These are phyloP conservation scores for Xylariales sp. DNA, from an alignment of 2,329 filamentous ascomycete species.

Conservation along the genomic window DNA sequence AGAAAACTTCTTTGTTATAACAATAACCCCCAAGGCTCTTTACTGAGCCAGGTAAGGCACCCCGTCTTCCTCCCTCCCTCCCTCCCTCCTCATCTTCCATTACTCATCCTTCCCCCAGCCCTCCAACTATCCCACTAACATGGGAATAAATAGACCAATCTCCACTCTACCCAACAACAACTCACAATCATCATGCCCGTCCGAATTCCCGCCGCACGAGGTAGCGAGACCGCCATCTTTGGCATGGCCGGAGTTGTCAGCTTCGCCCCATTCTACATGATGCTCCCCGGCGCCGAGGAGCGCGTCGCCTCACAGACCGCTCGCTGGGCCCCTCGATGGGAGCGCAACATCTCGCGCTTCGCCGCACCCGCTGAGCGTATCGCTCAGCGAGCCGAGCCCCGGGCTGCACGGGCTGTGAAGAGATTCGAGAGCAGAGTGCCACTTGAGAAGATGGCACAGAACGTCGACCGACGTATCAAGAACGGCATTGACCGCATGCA, in stretches of 20 bases:
- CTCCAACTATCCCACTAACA: slow-evolving; percentile 30
- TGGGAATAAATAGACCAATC: slow-evolving; percentile 25
- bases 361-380: slow-evolving; percentile 59
- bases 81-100: too few species aligned
- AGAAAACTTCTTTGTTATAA: slow-evolving; percentile 30
- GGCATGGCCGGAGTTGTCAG: slow-evolving; percentile 64
- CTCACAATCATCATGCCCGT: slow-evolving; percentile 57
- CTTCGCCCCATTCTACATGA: slow-evolving; percentile 68
- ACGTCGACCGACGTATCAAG: slow-evolving; percentile 61
- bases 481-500: slow-evolving; percentile 55
- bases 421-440: slow-evolving; percentile 60
- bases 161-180: slow-evolving; percentile 34
- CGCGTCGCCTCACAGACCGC: slow-evolving; percentile 64
- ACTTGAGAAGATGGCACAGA: slow-evolving; percentile 62
- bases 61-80: background rate
- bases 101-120: background rate
- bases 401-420: slow-evolving; percentile 58
- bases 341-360: slow-evolving; percentile 67
- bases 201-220: slow-evolving; percentile 62
- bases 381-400: slow-evolving; percentile 62
- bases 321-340: slow-evolving; percentile 70
- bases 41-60: slow-evolving; percentile 37
- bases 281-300: slow-evolving; percentile 67
- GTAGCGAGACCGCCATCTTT: slow-evolving; percentile 64
- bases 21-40: slow-evolving; percentile 32